Percentiles rank a stretch among this genome's conserved stretches.
Evolutionary conservation across 2,329 filamentous ascomycete species (phyloP).

Genomic region (Ceratocystis papillata): DNA sequence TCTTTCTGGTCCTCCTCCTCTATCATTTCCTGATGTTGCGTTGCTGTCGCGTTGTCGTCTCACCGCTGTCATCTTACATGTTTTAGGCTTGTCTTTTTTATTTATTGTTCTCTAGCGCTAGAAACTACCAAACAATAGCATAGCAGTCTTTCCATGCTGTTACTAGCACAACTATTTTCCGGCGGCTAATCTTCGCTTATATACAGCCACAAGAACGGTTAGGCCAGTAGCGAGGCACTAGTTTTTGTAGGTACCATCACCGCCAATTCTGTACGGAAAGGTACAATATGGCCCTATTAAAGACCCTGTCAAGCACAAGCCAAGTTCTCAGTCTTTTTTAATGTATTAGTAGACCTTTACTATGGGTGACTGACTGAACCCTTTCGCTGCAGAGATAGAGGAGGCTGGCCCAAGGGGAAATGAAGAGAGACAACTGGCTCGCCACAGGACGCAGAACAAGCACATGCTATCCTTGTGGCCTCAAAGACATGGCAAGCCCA

Average conservation of each 20-base stretch:
- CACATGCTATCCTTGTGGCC: not conserved
- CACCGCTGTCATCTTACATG: not conserved
- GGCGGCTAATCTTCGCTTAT: not conserved
- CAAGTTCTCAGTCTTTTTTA: not conserved
- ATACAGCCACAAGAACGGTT: not conserved
- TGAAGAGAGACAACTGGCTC: not conserved
- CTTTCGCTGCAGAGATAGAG: not conserved
- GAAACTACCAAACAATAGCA: not conserved
- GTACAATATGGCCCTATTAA: not conserved
- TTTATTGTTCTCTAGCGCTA: not conserved
- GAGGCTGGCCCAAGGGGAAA: not conserved
- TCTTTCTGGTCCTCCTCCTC: not conserved
- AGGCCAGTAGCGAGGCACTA: not conserved
- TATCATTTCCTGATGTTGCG: not conserved
- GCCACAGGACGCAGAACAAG: not conserved
- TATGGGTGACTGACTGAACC: too few relatives aligned
- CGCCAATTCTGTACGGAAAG: not conserved
- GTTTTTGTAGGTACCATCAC: not conserved
- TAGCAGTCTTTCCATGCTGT: too few relatives aligned
- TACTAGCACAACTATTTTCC: not conserved
- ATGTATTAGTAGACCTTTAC: not conserved
- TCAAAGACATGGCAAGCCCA: not conserved
- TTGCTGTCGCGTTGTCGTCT: not conserved
- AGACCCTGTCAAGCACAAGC: not conserved
- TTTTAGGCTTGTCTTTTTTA: not conserved